Evolutionary conservation across 2,329 filamentous ascomycete species (phyloP), one percentile per base, ranked within the genome.

Genomic region (Nakataea oryzae): DNA sequence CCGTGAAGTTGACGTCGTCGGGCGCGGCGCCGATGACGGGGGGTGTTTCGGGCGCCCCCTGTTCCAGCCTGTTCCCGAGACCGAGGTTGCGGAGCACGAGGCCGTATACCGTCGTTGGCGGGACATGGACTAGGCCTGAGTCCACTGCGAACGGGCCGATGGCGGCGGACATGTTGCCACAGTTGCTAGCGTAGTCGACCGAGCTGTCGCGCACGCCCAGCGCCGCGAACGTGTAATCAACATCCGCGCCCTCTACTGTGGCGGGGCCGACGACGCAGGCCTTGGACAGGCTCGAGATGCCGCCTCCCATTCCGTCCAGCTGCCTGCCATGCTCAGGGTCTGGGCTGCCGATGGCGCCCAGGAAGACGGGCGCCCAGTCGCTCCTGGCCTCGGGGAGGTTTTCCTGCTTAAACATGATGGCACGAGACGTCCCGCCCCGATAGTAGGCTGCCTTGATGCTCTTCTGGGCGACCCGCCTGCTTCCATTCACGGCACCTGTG

Each of bases 151-250:
- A 86, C 0, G 88, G 87, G 0, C 87, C 89, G 57, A 91, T 80
- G 0, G 84, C 80, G 54, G 82, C 79, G 7, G 79, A 84, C 86
- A 91, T 88, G 70, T 91, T 91, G n/a, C 88, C 88, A 69, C 88
- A 91, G 67, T 90, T 91, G 28, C 87, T 85, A 0, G 85, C 84
- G 67, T 84, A 81, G 68, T 91, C 88, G 2, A 91, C 78, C 34
- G 76, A 73, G 5, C 76, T 75, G 66, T 86, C 79, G 61, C 81
- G 81, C 61, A 91, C 81, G 3, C 87, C 87, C 8, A 91, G 76
- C 54, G 86, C 84, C 1, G 87, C 82, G 69, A 91, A 91, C 0
- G 87, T 91, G 69, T 87, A 91, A 63, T 89, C 84, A 14, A 90
- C 77, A 65, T 90, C 82, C 0, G 79, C 80, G 29, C 78, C 79